Percentiles rank a stretch among this genome's conserved stretches.
These are phyloP conservation scores for Phytophthora brassicae DNA, from an alignment of 352 stramenopile species.

Conservation along the genomic window DNA sequence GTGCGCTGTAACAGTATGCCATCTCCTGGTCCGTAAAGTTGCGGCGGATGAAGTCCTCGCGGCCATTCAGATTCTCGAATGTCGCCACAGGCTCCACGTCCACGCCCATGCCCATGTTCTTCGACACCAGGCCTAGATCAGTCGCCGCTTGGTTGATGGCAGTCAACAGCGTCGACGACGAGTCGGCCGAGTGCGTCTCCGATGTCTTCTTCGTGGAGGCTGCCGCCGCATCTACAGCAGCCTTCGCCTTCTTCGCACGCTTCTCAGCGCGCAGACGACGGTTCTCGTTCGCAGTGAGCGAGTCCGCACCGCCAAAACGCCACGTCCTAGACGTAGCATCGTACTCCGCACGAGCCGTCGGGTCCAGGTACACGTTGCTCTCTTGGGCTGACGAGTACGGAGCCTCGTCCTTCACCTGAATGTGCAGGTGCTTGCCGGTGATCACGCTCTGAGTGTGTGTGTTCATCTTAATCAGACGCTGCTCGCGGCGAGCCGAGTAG, in stretches of 20 bases:
- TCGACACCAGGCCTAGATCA: constrained; percentile 51
- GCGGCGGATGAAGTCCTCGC: constrained; percentile 82
- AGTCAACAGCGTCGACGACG: constrained; percentile 53
- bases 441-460: constrained; percentile 76
- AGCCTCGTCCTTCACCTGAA: constrained; percentile 82
- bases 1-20: constrained; percentile 78
- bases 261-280: constrained; percentile 40
- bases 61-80: constrained; percentile 75
- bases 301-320: constrained; percentile 60
- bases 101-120: constrained; percentile 68
- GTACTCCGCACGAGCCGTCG: constrained; percentile 74
- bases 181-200: constrained; percentile 19
- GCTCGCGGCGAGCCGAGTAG: constrained; percentile 61
- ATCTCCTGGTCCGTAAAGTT: constrained; percentile 91
- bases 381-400: constrained; percentile 83
- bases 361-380: constrained; percentile 86
- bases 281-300: constrained; percentile 35
- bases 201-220: constrained; percentile 18
- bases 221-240: constrained; percentile 21
- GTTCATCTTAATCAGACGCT: constrained; percentile 77
- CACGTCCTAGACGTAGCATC: constrained; percentile 67
- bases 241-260: constrained; percentile 49
- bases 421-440: constrained; percentile 68
- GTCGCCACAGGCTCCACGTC: constrained; percentile 85
- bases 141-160: constrained; percentile 57